Evolutionary conservation across 2,329 filamentous ascomycete genomes (phyloP).

Genomic region (Mycosphaerella sp.): DNA sequence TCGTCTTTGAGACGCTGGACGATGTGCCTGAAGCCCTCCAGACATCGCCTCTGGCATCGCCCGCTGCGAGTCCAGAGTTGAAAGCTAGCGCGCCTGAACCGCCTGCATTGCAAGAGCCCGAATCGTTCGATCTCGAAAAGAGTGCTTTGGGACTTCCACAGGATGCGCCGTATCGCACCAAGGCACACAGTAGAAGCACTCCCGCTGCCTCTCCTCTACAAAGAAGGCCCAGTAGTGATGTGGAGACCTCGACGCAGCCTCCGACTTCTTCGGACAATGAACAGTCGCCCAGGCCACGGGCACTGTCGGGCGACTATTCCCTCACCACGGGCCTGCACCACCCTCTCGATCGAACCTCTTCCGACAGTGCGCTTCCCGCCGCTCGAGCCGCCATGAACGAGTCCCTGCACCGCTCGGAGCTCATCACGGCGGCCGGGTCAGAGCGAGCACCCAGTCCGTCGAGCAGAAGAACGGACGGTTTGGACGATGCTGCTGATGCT

Average conservation of each 20-base stretch:
- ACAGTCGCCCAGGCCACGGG: constrained; percentile 15
- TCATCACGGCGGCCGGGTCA: constrained; percentile 15
- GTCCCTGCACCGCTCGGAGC: constrained; percentile 28
- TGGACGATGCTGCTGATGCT: constrained; percentile 41
- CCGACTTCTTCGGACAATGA: constrained; percentile 13
- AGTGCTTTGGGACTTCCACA: constrained; percentile 12
- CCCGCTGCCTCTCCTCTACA: constrained; percentile 13
- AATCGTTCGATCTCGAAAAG: constrained; percentile 60
- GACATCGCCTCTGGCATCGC: constrained; percentile 89
- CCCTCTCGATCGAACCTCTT: constrained; percentile 44
- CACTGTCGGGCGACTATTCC: constrained; percentile 22
- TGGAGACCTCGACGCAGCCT: constrained; percentile 37
- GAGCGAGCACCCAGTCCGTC: constrained; percentile 23
- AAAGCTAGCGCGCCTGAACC: constrained; percentile 44
- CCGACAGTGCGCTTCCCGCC: constrained; percentile 49
- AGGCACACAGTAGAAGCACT: constrained; percentile 26
- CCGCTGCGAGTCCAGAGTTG: constrained; percentile 71
- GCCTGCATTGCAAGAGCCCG: constrained; percentile 58
- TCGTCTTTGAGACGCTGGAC: constrained; percentile 92
- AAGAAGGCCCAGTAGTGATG: constrained; percentile 42
- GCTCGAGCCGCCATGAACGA: constrained; percentile 37
- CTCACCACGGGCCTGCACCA: constrained; percentile 3
- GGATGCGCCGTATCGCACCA: constrained; percentile 4
- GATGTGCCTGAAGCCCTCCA: constrained; percentile 89
- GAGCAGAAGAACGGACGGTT: constrained; percentile 10